Conservation (phyloP, 345 rosid species). For the Acer saccharum region DNA sequence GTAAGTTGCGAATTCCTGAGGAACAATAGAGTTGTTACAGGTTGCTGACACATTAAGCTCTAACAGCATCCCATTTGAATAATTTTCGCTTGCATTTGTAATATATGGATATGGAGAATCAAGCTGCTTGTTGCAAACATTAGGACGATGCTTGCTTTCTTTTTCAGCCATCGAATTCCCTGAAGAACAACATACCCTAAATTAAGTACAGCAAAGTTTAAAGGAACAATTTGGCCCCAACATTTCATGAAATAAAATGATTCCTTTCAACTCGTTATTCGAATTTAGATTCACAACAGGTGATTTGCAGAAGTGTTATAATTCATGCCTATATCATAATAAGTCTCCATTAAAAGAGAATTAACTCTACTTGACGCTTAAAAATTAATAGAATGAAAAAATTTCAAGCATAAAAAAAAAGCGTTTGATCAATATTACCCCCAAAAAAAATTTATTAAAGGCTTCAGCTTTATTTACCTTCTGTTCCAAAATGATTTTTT, state of each 20-base stretch:
- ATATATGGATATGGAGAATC: conserved; percentile 13
- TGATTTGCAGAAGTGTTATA: not conserved
- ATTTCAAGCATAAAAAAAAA: not conserved
- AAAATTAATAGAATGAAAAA: not conserved
- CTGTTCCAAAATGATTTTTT: not conserved
- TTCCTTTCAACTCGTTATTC: not conserved
- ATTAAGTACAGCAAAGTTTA: conserved; percentile 1
- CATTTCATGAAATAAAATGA: not conserved
- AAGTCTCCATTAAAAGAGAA: not conserved
- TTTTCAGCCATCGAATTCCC: conserved; percentile 29
- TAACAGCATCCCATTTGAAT: conserved; percentile 34
- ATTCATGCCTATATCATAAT: not conserved
- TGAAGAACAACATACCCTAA: conserved; percentile 22
- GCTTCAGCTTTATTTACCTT: conserved; percentile 6
- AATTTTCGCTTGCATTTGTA: conserved; percentile 20
- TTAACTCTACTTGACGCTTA: not conserved
- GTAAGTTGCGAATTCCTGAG: conserved; percentile 32
- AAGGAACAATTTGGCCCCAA: not conserved
- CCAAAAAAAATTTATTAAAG: not conserved
- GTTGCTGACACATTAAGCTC: conserved; percentile 36
- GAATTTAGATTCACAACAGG: not conserved
- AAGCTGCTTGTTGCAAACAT: conserved; percentile 24
- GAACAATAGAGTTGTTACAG: conserved; percentile 34
- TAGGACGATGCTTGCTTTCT: conserved; percentile 17
- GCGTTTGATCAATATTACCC: not conserved